Percentiles rank a stretch among this genome's conserved stretches.
These are phyloP conservation scores for Liriodendron chinense DNA, from an alignment of 164 flowering plant genomes.

Conservation along the genomic window DNA sequence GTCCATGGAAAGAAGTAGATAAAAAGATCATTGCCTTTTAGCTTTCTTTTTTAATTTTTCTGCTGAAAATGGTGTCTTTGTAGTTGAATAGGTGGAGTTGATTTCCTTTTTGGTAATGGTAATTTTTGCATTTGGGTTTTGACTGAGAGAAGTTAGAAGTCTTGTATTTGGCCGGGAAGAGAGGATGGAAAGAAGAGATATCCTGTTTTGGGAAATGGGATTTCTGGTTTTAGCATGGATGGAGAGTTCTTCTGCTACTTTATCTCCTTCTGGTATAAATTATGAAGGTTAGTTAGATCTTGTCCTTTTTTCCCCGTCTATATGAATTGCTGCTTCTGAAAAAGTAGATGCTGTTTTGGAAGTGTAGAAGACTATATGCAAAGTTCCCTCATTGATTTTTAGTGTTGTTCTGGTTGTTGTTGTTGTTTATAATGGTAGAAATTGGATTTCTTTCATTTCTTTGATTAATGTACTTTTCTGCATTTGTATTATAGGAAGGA, in stretches of 20 bases:
- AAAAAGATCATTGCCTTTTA: neutral
- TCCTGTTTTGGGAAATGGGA: slow-evolving; percentile 33
- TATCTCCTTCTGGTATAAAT: slow-evolving; percentile 87
- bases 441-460: too few species aligned
- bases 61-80: neutral
- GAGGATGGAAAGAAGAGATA: slow-evolving; percentile 41
- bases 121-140: slow-evolving; percentile 19
- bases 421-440: too few species aligned
- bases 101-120: slow-evolving; percentile 15
- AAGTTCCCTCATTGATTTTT: too few species aligned
- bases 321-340: too few species aligned
- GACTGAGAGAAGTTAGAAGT: slow-evolving; percentile 17
- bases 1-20: slow-evolving; percentile 5
- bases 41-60: neutral
- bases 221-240: slow-evolving; percentile 51
- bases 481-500: too few species aligned
- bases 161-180: slow-evolving; percentile 4
- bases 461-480: too few species aligned
- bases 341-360: too few species aligned
- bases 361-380: too few species aligned
- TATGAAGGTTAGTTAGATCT: slow-evolving; percentile 68
- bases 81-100: neutral
- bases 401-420: too few species aligned
- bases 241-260: slow-evolving; percentile 59
- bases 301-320: neutral